Evolutionary conservation across 495 filamentous ascomycete genomes (phyloP).

Genomic region (Schizothecium vesticola): DNA sequence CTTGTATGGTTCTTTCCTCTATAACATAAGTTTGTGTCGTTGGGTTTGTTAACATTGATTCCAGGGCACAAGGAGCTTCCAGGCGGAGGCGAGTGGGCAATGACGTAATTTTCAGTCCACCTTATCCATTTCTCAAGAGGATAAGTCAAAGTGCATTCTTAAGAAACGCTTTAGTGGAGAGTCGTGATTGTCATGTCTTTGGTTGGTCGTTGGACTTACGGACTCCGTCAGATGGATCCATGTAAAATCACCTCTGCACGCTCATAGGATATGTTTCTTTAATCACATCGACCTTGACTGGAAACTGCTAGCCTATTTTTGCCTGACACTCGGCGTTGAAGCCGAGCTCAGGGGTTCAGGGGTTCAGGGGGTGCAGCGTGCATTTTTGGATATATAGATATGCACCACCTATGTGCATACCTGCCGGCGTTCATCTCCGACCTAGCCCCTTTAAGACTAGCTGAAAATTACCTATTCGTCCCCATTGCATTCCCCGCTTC

Average conservation of each 20-base stretch:
- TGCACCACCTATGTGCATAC: background rate
- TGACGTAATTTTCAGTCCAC: too few species aligned
- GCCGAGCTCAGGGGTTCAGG: background rate
- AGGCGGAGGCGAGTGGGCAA: background rate
- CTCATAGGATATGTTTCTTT: too few species aligned
- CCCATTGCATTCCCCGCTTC: background rate
- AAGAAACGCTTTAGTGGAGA: too few species aligned
- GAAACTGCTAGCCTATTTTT: background rate
- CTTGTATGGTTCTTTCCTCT: background rate
- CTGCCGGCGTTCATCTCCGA: background rate
- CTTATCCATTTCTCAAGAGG: too few species aligned
- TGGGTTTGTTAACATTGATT: background rate
- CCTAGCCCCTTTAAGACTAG: background rate
- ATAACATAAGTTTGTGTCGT: background rate
- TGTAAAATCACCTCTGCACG: too few species aligned
- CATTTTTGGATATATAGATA: background rate
- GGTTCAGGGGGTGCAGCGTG: background rate
- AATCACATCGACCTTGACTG: too few species aligned
- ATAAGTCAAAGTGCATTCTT: too few species aligned
- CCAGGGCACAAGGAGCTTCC: background rate
- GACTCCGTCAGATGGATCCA: too few species aligned
- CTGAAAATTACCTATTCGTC: background rate
- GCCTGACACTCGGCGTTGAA: too few species aligned
- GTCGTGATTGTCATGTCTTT: too few species aligned
- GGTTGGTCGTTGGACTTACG: too few species aligned